Conservation (phyloP, 768 basidiomycete genomes). For the Mycena haematopus region DNA sequence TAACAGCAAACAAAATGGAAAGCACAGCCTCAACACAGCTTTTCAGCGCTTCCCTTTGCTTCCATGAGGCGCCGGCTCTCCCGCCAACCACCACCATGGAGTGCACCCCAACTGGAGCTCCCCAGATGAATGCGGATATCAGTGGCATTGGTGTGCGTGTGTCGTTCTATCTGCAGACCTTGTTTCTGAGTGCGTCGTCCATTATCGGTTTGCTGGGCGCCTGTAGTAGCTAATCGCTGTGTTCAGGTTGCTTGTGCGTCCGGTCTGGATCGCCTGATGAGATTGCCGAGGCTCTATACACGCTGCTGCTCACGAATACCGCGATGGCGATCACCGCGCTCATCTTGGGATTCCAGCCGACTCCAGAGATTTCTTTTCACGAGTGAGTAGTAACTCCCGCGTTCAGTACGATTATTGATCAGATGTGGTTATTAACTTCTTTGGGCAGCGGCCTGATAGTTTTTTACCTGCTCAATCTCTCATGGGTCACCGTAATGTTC, state of each 20-base stretch:
- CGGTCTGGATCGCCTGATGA: slow-evolving; percentile 26
- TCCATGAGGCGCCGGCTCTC: not conserved
- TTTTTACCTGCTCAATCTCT: slow-evolving; percentile 23
- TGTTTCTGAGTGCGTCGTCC: slow-evolving; percentile 24
- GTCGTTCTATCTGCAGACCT: slow-evolving; percentile 31
- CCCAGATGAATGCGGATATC: slow-evolving; percentile 27
- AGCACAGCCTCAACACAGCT: slow-evolving; percentile 11
- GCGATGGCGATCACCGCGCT: slow-evolving; percentile 31
- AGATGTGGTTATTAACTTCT: not conserved
- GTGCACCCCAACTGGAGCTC: slow-evolving; percentile 5
- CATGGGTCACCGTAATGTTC: slow-evolving; percentile 1
- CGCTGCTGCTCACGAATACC: slow-evolving; percentile 31
- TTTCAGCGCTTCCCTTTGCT: not conserved
- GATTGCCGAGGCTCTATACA: slow-evolving; percentile 28
- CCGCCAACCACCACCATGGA: not conserved
- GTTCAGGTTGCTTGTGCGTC: slow-evolving; percentile 29
- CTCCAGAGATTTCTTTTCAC: slow-evolving; percentile 30
- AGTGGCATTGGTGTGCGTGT: slow-evolving; percentile 30
- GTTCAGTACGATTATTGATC: no score
- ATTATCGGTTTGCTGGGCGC: not conserved
- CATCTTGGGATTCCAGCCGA: slow-evolving; percentile 29
- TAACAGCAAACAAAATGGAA: no score
- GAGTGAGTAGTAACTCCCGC: slow-evolving; percentile 29
- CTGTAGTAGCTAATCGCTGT: not conserved
- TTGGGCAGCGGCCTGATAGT: slow-evolving; percentile 28